Conservation (phyloP, 2,329 filamentous ascomycete species). For the Cryoendolithus antarcticus region DNA sequence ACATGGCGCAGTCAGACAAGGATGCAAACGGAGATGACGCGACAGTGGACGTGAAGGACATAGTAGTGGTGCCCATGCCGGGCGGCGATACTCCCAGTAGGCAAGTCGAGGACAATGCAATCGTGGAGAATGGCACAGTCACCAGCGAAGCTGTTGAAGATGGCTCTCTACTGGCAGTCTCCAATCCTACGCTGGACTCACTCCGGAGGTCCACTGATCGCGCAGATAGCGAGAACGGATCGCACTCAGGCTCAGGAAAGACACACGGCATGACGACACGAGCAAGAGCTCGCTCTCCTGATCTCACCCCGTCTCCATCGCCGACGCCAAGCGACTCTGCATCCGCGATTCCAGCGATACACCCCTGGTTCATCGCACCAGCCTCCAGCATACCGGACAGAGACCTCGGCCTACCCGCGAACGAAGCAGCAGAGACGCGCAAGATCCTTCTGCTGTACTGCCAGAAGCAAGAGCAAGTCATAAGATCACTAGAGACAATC, state of each 20-base stretch:
- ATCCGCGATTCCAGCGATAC: slow-evolving; percentile 40
- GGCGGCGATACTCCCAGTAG: background rate
- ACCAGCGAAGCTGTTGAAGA: slow-evolving; percentile 4
- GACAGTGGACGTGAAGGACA: background rate
- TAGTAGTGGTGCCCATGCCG: background rate
- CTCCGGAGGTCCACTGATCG: slow-evolving; percentile 7
- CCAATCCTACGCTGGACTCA: slow-evolving; percentile 3
- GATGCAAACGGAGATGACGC: slow-evolving; percentile 4
- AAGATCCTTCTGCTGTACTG: slow-evolving; percentile 63
- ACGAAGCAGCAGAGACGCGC: slow-evolving; percentile 68
- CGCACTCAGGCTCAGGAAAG: slow-evolving; percentile 27
- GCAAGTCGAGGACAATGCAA: background rate
- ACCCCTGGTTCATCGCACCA: slow-evolving; percentile 63
- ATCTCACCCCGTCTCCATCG: slow-evolving; percentile 20
- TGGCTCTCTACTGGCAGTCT: background rate
- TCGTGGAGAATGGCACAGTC: slow-evolving; percentile 1
- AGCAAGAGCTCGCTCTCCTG: slow-evolving; percentile 34
- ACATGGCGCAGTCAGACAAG: slow-evolving; percentile 7
- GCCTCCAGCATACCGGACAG: slow-evolving; percentile 50
- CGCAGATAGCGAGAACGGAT: slow-evolving; percentile 21
- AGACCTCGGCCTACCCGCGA: slow-evolving; percentile 57
- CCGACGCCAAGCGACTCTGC: slow-evolving; percentile 33
- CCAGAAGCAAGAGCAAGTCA: slow-evolving; percentile 77
- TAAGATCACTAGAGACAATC: slow-evolving; percentile 55
- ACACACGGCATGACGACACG: slow-evolving; percentile 43